phyloP scores from a whole-genome alignment of 2,329 filamentous ascomycete genomes.

The Lasiodiplodia gonubiensis region DNA sequence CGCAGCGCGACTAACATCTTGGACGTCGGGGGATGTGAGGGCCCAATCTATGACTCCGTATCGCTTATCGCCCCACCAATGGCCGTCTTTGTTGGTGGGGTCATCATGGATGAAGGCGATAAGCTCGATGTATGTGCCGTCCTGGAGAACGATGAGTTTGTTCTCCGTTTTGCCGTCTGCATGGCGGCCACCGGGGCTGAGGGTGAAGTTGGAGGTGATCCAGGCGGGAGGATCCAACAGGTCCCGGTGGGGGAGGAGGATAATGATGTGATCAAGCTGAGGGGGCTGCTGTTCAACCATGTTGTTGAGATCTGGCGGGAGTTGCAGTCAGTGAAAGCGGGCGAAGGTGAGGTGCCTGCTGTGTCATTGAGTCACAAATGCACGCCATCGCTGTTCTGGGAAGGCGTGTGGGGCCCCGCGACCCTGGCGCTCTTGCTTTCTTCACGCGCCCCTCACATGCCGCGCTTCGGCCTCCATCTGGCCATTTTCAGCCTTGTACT shows the following conservation, averaged over 20 bases:
- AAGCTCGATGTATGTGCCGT: constrained; percentile 71
- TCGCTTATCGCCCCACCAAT: constrained; percentile 59
- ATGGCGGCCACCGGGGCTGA: constrained; percentile 66
- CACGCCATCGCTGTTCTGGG: constrained; percentile 3
- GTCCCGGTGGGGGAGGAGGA: constrained; percentile 62
- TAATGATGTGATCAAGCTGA: constrained; percentile 67
- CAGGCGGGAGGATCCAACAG: constrained; percentile 56
- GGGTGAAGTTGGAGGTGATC: constrained; percentile 61
- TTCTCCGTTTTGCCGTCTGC: constrained; percentile 67
- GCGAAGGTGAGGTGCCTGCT: constrained; percentile 1
- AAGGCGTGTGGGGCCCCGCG: constrained; percentile 13
- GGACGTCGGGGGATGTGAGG: constrained; percentile 53
- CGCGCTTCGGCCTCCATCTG: background rate
- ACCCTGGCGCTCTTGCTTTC: background rate
- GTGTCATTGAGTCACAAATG: constrained; percentile 1
- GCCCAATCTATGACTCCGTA: constrained; percentile 67
- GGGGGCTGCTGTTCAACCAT: constrained; percentile 25
- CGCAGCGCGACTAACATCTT: constrained; percentile 5
- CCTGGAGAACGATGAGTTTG: constrained; percentile 65
- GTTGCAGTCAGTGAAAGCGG: constrained; percentile 2
- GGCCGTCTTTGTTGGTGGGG: constrained; percentile 57
- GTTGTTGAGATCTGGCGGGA: constrained; percentile 23
- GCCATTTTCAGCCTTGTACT: background rate
- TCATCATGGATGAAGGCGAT: constrained; percentile 64
- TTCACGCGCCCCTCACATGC: constrained; percentile 9